A percentile compares a stretch with the other conserved stretches of the same genome.
These are phyloP conservation scores for Millerozyma acaciae DNA, from an alignment of 805 yeast species.

Conservation along the genomic window DNA sequence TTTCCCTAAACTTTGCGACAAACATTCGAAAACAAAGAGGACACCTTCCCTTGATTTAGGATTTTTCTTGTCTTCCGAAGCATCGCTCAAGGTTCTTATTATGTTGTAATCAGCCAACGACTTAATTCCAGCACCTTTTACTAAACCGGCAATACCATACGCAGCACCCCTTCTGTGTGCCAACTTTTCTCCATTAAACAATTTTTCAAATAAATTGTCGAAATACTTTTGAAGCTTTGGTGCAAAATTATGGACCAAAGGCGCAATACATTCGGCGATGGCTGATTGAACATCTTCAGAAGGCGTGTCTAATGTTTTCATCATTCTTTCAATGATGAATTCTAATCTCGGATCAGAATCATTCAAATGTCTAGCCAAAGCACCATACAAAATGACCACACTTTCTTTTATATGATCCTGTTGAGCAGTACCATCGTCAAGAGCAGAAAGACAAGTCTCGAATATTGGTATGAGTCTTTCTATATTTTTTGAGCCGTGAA, in stretches of 20 bases:
- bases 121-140: conserved; percentile 82
- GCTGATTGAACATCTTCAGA: conserved; percentile 89
- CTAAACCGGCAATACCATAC: conserved; percentile 91
- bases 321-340: conserved; percentile 61
- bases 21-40: conserved; percentile 77
- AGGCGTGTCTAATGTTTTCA: conserved; percentile 77
- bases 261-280: conserved; percentile 80
- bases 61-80: conserved; percentile 83
- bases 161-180: conserved; percentile 89
- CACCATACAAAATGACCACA: conserved; percentile 84
- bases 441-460: conserved; percentile 58
- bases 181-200: conserved; percentile 48
- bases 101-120: conserved; percentile 74
- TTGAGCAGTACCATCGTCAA: conserved; percentile 41
- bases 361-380: conserved; percentile 80
- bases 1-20: conserved; percentile 71
- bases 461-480: conserved; percentile 78
- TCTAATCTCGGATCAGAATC: conserved; percentile 62
- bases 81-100: conserved; percentile 69
- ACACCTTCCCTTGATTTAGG: conserved; percentile 79
- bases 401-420: conserved; percentile 71
- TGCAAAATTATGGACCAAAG: conserved; percentile 62
- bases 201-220: conserved; percentile 53
- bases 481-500: conserved; percentile 62
- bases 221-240: conserved; percentile 50